Conservation (phyloP, 345 rosid genomes). For the Ceriops zippeliana region DNA sequence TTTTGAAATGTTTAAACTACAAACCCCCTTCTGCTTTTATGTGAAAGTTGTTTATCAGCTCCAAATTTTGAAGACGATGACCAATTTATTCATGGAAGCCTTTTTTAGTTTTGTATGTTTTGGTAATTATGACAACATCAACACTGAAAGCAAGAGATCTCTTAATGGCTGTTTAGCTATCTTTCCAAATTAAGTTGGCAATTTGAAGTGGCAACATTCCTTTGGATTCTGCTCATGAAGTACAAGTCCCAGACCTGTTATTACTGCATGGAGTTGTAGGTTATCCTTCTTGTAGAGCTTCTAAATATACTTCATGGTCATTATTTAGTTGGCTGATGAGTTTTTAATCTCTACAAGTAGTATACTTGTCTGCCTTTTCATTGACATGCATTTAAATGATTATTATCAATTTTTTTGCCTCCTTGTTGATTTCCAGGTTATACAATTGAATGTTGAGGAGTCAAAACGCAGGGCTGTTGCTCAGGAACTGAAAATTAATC, state of each 20-base stretch:
- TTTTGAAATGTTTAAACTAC: too few relatives aligned
- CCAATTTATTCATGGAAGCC: not conserved
- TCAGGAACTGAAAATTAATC: slow-evolving; percentile 77
- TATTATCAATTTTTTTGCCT: not conserved
- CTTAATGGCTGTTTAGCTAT: not conserved
- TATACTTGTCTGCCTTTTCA: not conserved
- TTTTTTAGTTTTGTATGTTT: not conserved
- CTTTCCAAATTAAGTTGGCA: not conserved
- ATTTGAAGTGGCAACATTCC: not conserved
- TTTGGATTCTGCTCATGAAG: not conserved
- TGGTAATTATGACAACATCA: not conserved
- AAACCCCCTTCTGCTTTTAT: too few relatives aligned
- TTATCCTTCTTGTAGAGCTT: not conserved
- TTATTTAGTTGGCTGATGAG: not conserved
- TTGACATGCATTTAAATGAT: not conserved
- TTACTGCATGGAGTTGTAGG: not conserved
- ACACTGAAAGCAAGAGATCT: not conserved
- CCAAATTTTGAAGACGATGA: not conserved
- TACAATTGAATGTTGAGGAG: slow-evolving; percentile 76
- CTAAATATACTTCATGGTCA: not conserved
- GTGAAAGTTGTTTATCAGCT: too few relatives aligned
- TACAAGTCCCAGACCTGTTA: not conserved
- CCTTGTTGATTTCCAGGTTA: slow-evolving; percentile 40
- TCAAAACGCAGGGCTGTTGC: slow-evolving; percentile 60
- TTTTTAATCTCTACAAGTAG: not conserved